These are phyloP conservation scores for Madurella mycetomatis DNA, from an alignment of 2,329 filamentous ascomycete species.

Conservation along the genomic window DNA sequence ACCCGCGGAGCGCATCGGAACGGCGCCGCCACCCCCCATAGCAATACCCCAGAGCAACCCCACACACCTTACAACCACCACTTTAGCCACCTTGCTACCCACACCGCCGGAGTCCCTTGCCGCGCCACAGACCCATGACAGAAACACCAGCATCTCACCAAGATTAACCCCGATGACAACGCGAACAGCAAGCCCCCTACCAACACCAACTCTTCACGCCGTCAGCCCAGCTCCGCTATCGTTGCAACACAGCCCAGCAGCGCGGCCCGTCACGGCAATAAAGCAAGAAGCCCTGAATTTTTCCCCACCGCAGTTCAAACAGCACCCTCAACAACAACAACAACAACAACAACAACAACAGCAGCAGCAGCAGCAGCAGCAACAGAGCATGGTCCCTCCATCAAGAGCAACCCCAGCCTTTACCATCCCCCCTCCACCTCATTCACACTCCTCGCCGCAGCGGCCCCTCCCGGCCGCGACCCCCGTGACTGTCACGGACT, in stretches of 20 bases:
- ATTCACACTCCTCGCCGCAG: neutral
- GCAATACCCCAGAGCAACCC: constrained; percentile 13
- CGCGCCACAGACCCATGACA: constrained; percentile 30
- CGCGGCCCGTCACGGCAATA: constrained; percentile 1
- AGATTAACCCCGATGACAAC: constrained; percentile 24
- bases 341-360: constrained; percentile 5
- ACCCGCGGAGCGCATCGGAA: constrained; percentile 21
- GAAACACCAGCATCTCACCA: constrained; percentile 36
- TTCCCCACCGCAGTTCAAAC: neutral
- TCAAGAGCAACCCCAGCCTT: constrained; percentile 30
- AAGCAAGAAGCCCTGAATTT: constrained; percentile 1
- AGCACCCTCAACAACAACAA: neutral
- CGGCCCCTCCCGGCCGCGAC: constrained; percentile 39
- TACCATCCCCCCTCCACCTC: constrained; percentile 36
- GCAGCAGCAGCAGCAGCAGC: constrained; percentile 1
- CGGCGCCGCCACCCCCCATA: constrained; percentile 16
- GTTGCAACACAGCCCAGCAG: constrained; percentile 9
- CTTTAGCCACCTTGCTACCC: constrained; percentile 29
- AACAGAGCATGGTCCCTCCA: constrained; percentile 16
- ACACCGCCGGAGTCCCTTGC: constrained; percentile 43
- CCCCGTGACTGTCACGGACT: constrained; percentile 40
- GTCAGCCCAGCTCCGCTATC: constrained; percentile 20
- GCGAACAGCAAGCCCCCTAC: constrained; percentile 32
- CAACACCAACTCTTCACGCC: constrained; percentile 33
- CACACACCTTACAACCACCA: constrained; percentile 15